Evolutionary conservation across 495 filamentous ascomycete genomes (phyloP), one percentile per base, ranked within the genome.

Genomic region (Penicillium cinerascens): DNA sequence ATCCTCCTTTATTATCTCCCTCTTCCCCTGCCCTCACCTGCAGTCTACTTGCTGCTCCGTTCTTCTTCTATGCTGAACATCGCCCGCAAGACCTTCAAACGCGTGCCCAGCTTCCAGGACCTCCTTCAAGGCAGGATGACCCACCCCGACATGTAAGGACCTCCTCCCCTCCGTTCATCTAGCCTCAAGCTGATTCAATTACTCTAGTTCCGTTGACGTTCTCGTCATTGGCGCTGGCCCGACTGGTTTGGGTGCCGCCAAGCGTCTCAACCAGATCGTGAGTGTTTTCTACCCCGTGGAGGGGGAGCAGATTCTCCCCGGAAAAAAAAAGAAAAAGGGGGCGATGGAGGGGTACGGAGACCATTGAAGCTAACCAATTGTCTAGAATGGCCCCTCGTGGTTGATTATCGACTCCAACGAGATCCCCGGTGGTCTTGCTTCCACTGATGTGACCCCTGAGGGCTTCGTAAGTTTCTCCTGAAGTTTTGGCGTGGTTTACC

Each of bases 151-250:
- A 76, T 77, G 74, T 77, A 73, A 65, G 72, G 42, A 61, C 23
- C 47, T 50, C 20, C 44, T 39, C 27, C 41, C 35, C 29, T 39
- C 25, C 16, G 46, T 22, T 22, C 20, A 21, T 5, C 16, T 11
- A 36, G 6, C 47, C 5, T 27, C 23, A 37, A 47, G 33, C 39
- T 50, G 47, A 50, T 26, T 25, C 67, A 55, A 52, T 44, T 48
- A 16, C 40, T 61, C 52, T 63, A 96, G 91, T 69, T 84, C 87
- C 55, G 91, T 99, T 68, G 95, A 99, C 75, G 86, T 99, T 59
- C 88, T 99, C 63, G 85, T 99, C 75, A 97, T 99, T 80, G 93
- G 93, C 61, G 93, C 93, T 73, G 93, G 93, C 60, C 93, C 93
- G 51, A 97, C 93, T 60, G 93, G 93, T 60, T 80, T 97, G 60